A percentile compares a stretch with the other conserved stretches of the same genome.
Conservation (phyloP, 495 filamentous ascomycete genomes). For the Xylaria bambusicola region DNA sequence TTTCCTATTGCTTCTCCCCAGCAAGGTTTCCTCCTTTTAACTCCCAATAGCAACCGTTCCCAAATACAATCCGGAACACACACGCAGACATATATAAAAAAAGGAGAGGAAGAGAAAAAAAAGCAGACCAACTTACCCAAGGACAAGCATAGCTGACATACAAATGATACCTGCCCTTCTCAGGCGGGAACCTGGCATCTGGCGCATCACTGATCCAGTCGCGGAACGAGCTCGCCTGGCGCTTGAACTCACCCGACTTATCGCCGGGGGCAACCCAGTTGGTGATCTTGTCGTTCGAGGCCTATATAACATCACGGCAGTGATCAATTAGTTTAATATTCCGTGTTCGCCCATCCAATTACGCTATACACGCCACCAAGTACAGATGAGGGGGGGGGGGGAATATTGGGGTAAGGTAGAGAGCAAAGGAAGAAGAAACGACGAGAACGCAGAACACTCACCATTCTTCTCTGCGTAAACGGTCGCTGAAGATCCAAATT, state of each 20-base stretch:
- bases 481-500: background rate
- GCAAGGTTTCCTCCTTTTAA: background rate
- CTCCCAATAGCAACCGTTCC: background rate
- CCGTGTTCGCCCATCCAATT: no score
- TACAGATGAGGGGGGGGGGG: no score
- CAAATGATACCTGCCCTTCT: slow-evolving; percentile 76
- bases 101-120: no score
- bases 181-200: slow-evolving; percentile 66
- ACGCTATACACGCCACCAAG: no score
- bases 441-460: background rate
- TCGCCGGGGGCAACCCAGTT: slow-evolving; percentile 78
- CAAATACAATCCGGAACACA: no score
- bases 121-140: slow-evolving; percentile 68
- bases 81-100: no score
- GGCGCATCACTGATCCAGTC: slow-evolving; percentile 65
- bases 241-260: slow-evolving; percentile 87
- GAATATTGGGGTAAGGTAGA: no score
- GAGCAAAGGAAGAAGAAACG: background rate
- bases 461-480: slow-evolving; percentile 6
- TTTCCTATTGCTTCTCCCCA: background rate
- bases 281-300: slow-evolving; percentile 61
- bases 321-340: background rate
- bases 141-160: slow-evolving; percentile 77
- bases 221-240: slow-evolving; percentile 69
- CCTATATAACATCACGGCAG: background rate